Conservation (phyloP, 2,329 filamentous ascomycete genomes). For the Stylonectria norvegica region DNA sequence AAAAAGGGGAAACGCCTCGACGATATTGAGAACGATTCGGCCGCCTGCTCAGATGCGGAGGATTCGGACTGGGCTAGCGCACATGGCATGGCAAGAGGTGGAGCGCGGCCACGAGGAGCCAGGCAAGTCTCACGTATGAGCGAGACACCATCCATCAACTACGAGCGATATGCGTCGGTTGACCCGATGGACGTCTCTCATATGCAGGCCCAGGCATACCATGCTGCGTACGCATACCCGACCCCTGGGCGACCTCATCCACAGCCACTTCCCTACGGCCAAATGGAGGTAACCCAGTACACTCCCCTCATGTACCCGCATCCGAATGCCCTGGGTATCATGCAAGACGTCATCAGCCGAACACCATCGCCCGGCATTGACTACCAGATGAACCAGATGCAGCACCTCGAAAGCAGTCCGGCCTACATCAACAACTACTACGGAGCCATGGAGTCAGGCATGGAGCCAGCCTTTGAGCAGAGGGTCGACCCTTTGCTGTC, state of each 20-base stretch:
- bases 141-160: conserved; percentile 15
- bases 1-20: conserved; percentile 40
- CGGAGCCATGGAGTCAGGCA: background rate
- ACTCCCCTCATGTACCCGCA: conserved; percentile 3
- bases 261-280: conserved; percentile 12
- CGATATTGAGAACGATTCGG: conserved; percentile 11
- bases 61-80: conserved; percentile 22
- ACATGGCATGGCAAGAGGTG: conserved; percentile 4
- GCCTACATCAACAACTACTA: conserved; percentile 14
- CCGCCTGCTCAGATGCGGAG: conserved; percentile 14
- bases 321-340: conserved; percentile 3
- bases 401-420: conserved; percentile 5
- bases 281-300: conserved; percentile 14
- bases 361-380: conserved; percentile 20
- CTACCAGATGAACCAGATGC: conserved; percentile 13
- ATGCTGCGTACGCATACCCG: conserved; percentile 14
- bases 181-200: background rate
- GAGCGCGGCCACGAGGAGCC: conserved; percentile 9
- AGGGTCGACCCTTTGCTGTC: conserved; percentile 6
- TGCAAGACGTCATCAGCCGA: conserved; percentile 13
- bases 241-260: conserved; percentile 10
- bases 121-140: conserved; percentile 16
- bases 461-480: conserved; percentile 9
- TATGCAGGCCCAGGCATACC: too few species aligned
- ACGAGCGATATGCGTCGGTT: conserved; percentile 9